A percentile compares a stretch with the other conserved stretches of the same genome.
phyloP scores from a whole-genome alignment of 2,329 filamentous ascomycete genomes.

The Penicillium sp. region DNA sequence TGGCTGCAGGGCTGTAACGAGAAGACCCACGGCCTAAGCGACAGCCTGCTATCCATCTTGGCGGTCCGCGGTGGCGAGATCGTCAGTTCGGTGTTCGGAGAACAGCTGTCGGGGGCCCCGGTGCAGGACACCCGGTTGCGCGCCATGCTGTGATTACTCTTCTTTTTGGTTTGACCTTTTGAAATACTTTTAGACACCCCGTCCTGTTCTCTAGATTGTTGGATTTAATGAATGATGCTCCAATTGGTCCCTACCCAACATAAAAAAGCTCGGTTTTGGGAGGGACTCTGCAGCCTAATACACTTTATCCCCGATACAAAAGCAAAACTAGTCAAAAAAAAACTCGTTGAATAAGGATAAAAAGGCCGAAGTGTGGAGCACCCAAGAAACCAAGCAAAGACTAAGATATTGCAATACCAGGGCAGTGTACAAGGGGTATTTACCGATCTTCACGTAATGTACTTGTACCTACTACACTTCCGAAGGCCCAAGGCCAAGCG shows the following conservation, averaged over 20 bases:
- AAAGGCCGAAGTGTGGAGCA: not conserved
- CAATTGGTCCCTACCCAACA: not conserved
- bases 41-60: conserved; percentile 76
- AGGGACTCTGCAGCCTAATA: not conserved
- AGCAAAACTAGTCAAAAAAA: too few relatives aligned
- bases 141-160: conserved; percentile 29
- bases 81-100: conserved; percentile 69
- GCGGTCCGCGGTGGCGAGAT: conserved; percentile 74
- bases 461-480: not conserved
- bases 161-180: not conserved
- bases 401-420: not conserved
- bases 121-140: conserved; percentile 35
- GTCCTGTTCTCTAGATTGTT: conserved; percentile 11
- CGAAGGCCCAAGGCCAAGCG: too few relatives aligned
- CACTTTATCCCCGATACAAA: not conserved
- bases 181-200: conserved; percentile 8
- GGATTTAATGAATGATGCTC: conserved; percentile 1
- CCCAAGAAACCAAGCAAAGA: not conserved
- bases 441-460: not conserved
- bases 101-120: conserved; percentile 29
- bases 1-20: conserved; percentile 96
- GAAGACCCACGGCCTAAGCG: conserved; percentile 81
- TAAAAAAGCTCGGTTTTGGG: not conserved
- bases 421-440: not conserved
- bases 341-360: too few relatives aligned